phyloP scores from a whole-genome alignment of 305 asterid genomes.

The Withania somnifera region DNA sequence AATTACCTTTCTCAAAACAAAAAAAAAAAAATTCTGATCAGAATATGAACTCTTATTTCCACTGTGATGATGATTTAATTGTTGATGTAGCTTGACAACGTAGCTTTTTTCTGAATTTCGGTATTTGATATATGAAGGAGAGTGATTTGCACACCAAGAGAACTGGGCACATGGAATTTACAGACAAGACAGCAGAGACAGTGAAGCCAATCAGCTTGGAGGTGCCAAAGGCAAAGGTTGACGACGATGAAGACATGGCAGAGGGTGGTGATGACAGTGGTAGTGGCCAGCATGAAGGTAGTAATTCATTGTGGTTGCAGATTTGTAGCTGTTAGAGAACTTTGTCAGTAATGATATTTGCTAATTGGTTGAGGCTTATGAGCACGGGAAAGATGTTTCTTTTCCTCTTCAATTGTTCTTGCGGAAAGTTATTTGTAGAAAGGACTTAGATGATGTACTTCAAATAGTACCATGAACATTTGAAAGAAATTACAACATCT shows the following conservation, averaged over 20 bases:
- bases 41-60: neutral
- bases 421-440: neutral
- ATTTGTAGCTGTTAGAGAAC: neutral
- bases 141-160: slow-evolving; percentile 86
- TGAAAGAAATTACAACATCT: neutral
- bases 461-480: neutral
- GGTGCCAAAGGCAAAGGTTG: slow-evolving; percentile 40
- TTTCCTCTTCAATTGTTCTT: neutral
- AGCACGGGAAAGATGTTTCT: neutral
- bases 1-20: neutral
- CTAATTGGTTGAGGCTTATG: neutral
- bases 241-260: slow-evolving; percentile 43
- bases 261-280: slow-evolving; percentile 52
- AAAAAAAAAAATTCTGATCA: neutral
- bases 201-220: slow-evolving; percentile 77
- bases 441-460: neutral
- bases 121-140: slow-evolving; percentile 39
- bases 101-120: neutral
- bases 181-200: slow-evolving; percentile 77
- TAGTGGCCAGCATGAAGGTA: slow-evolving; percentile 59
- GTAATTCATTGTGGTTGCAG: neutral
- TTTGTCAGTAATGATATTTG: neutral
- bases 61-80: neutral
- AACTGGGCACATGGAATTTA: slow-evolving; percentile 82
- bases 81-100: neutral